Base-by-base conservation (phyloP, 2,329 filamentous ascomycete species). In the Clonostachys solani region DNA sequence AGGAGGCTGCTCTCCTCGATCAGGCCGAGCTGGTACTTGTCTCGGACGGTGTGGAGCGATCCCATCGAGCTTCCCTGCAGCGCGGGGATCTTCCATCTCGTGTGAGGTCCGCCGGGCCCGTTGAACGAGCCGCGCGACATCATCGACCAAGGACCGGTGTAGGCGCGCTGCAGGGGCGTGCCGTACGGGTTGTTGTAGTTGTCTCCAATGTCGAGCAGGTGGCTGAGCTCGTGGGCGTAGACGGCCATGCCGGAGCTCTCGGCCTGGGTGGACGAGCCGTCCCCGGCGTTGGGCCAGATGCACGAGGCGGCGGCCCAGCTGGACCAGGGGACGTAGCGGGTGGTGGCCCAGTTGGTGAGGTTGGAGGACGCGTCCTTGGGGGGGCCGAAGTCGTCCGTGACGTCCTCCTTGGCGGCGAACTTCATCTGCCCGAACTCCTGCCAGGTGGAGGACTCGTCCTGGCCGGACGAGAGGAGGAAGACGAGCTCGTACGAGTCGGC, bases 401-500 rank as follows among this genome's bases (percentile, higher is more conserved):
- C 65, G 42, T 77, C 72, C 15, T 76, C 70, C 12, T 66, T 69
- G 7, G 60, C 63, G 12, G 62, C 54, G 47, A 77, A 80, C 48
- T 66, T 72, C 72, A 80, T 79, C 58, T 76, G 71, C 36, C 76
- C 76, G 51, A 79, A 80, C 51, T 79, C 75, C 47, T 79, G 76
- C 76, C 76, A 80, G 0, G 75, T 77, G 0, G 73, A 73, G 0
- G 74, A 77, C 55, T 79, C 75, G 48, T 79, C 75, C 51, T 80
- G 75, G 6, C 76, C 76, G 0, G 75, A 73, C 0, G 74, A 77
- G 2, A 79, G 66, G 49, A 78, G 76, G 56, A 78, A 80, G 5
- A 72, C 74, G 2, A 80, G 61, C 54, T 80, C 76, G 42, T 64
- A 80, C 0, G 66, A 56, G 49, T 67, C 59, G 5, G 73, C 74